Evolutionary conservation across 176 grass and related monocot genomes (phyloP).

Genomic region (Avena insularis): DNA sequence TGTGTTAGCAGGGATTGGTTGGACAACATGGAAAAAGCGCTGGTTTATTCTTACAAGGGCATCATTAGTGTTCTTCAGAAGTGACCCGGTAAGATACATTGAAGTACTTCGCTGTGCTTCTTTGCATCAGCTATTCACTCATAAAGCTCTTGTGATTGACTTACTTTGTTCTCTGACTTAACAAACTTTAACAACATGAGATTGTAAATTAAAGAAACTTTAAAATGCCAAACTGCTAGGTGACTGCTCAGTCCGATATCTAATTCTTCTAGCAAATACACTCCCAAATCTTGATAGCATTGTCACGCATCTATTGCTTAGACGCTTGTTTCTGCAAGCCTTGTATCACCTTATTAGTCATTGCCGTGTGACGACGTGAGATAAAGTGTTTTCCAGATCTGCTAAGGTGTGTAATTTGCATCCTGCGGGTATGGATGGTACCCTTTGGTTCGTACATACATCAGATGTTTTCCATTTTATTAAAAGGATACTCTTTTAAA

Average conservation of each 20-base stretch:
- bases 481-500: background rate
- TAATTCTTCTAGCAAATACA: conserved; percentile 24
- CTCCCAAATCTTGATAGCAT: conserved; percentile 2
- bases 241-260: background rate
- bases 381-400: background rate
- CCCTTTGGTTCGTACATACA: too few species aligned
- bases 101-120: conserved; percentile 29
- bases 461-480: conserved; percentile 3
- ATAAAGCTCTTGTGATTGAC: conserved; percentile 26
- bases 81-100: conserved; percentile 80
- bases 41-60: conserved; percentile 98
- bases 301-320: conserved; percentile 12
- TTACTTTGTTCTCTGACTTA: conserved; percentile 36
- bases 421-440: conserved; percentile 10
- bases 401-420: background rate
- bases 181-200: conserved; percentile 6
- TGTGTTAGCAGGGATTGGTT: conserved; percentile 80
- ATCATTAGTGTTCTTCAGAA: conserved; percentile 92
- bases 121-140: conserved; percentile 39
- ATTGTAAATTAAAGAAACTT: conserved; percentile 27
- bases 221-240: conserved; percentile 34
- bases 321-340: background rate
- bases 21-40: conserved; percentile 99
- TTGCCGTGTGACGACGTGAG: background rate
- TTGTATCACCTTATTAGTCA: conserved; percentile 20